These are phyloP conservation scores for Spinacia oleracea DNA, from an alignment of 179 eudicot species.

Conservation along the genomic window DNA sequence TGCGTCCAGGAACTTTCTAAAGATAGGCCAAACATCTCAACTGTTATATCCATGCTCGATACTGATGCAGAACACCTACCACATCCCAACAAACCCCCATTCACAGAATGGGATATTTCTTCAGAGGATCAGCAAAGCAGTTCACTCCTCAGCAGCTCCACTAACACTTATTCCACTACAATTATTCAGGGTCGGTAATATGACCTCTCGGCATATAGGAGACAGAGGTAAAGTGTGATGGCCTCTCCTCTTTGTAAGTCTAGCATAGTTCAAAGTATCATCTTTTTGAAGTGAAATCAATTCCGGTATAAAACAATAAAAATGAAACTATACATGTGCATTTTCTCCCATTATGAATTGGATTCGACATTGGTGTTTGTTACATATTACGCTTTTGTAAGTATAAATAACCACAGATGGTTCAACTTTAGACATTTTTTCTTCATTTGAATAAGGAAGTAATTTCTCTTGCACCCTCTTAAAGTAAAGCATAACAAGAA, in stretches of 20 bases:
- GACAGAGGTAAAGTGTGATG: background rate
- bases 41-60: constrained; percentile 40
- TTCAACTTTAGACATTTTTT: background rate
- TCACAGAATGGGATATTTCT: constrained; percentile 29
- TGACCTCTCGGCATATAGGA: constrained; percentile 4
- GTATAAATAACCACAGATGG: background rate
- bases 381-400: background rate
- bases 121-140: constrained; percentile 32
- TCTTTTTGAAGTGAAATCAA: background rate
- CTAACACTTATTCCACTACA: constrained; percentile 30
- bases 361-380: background rate
- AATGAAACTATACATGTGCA: background rate
- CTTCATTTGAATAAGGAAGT: background rate
- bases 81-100: constrained; percentile 36
- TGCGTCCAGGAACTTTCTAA: constrained; percentile 39
- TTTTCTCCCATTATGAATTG: background rate
- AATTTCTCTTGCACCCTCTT: background rate
- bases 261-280: background rate
- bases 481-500: background rate
- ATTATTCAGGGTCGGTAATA: constrained; percentile 30
- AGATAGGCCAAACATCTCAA: constrained; percentile 43
- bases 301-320: background rate
- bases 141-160: constrained; percentile 17
- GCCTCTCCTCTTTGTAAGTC: background rate
- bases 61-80: constrained; percentile 34